Conservation (phyloP, 768 basidiomycete genomes). For the Favolaschia claudopus region DNA sequence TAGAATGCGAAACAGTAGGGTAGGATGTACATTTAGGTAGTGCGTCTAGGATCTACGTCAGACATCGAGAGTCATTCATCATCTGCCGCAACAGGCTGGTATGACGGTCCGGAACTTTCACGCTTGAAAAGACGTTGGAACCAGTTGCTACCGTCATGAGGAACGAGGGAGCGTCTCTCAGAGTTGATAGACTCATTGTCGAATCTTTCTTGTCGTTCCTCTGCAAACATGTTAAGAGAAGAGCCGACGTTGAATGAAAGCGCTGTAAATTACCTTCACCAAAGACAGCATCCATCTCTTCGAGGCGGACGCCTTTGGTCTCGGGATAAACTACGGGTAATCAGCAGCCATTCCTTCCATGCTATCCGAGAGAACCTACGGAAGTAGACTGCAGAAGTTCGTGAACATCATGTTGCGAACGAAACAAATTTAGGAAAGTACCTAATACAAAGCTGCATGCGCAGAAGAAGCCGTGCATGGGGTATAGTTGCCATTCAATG, state of each 20-base stretch:
- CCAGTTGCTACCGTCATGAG: constrained; percentile 48
- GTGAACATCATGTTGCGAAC: constrained; percentile 16
- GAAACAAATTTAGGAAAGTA: constrained; percentile 39
- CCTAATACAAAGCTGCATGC: constrained; percentile 84
- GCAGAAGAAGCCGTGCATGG: constrained; percentile 96
- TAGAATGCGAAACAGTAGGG: not conserved
- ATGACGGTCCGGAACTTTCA: constrained; percentile 44
- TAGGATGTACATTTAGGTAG: not conserved
- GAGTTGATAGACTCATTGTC: constrained; percentile 63
- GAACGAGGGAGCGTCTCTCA: constrained; percentile 61
- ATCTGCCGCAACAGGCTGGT: constrained; percentile 54
- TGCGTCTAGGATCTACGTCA: not conserved
- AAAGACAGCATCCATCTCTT: constrained; percentile 92
- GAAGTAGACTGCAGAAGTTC: constrained; percentile 67
- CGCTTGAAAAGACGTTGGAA: constrained; percentile 58
- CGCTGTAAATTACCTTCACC: constrained; percentile 70
- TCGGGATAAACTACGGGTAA: constrained; percentile 75
- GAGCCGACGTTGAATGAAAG: not conserved
- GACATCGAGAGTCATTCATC: constrained; percentile 34
- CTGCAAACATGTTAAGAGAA: constrained; percentile 19
- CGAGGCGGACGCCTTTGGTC: constrained; percentile 85
- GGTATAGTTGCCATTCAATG: constrained; percentile 92
- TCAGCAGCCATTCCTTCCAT: constrained; percentile 8
- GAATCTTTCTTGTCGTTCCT: constrained; percentile 61
- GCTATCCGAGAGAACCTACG: constrained; percentile 49